A percentile compares a stretch with the other conserved stretches of the same genome.
Evolutionary conservation across 768 basidiomycete species (phyloP).

Genomic region (Lactifluus pinguis): DNA sequence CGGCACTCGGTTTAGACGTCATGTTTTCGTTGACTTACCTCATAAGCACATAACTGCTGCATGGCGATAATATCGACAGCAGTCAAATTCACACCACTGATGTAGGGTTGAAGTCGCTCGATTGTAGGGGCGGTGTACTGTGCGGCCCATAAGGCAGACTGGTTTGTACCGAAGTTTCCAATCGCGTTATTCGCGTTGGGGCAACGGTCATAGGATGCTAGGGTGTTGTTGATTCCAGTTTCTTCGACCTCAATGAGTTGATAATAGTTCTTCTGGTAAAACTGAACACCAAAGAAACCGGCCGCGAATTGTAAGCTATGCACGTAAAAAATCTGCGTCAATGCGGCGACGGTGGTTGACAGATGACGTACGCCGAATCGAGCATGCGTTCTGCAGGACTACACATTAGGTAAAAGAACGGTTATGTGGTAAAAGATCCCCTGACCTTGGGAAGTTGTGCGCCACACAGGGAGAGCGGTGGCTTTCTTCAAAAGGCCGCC

Average conservation of each 20-base stretch:
- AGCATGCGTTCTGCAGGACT: slow-evolving; percentile 26
- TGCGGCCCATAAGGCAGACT: slow-evolving; percentile 29
- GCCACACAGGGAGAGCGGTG: slow-evolving; percentile 39
- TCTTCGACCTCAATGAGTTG: slow-evolving; percentile 40
- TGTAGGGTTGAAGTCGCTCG: slow-evolving; percentile 26
- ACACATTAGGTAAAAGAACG: neutral
- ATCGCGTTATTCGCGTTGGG: slow-evolving; percentile 25
- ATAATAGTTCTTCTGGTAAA: slow-evolving; percentile 34
- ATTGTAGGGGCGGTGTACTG: slow-evolving; percentile 33
- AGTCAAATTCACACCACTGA: slow-evolving; percentile 29
- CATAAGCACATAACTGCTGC: slow-evolving; percentile 34
- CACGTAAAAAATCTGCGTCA: neutral
- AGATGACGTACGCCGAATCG: slow-evolving; percentile 25
- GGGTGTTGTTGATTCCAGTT: slow-evolving; percentile 38
- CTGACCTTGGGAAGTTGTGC: slow-evolving; percentile 36
- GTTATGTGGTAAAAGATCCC: neutral
- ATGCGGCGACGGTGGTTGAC: neutral
- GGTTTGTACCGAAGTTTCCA: slow-evolving; percentile 21
- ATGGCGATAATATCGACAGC: slow-evolving; percentile 26
- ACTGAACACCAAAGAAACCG: slow-evolving; percentile 40
- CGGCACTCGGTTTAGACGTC: neutral
- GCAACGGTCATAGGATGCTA: slow-evolving; percentile 34
- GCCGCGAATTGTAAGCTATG: slow-evolving; percentile 39
- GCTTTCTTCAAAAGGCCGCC: slow-evolving; percentile 36
- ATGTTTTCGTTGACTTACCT: slow-evolving; percentile 19